Evolutionary conservation across 1,284 basidiomycete genomes (phyloP).

Genomic region (Apiotrichum mycotoxinovorans): DNA sequence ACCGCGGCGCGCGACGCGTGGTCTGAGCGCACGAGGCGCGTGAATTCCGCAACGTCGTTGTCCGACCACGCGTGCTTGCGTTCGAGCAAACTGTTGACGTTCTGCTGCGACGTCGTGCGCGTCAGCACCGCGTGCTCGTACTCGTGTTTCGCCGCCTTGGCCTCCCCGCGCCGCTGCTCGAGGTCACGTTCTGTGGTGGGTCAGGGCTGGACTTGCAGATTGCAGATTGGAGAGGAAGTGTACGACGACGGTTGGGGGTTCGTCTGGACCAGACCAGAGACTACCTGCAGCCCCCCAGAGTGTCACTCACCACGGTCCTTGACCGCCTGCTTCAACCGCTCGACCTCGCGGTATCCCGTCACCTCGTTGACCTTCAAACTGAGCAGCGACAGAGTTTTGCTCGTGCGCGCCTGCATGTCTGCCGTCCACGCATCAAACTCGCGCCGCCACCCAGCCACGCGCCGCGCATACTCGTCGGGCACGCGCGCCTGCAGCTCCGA

Average conservation of each 20-base stretch:
- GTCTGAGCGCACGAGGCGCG: slow-evolving; percentile 78
- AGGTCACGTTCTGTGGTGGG: slow-evolving; percentile 35
- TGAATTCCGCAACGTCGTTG: slow-evolving; percentile 75
- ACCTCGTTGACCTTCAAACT: slow-evolving; percentile 75
- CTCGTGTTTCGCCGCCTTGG: slow-evolving; percentile 66
- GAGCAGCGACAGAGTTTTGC: slow-evolving; percentile 62
- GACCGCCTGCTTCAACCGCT: slow-evolving; percentile 61
- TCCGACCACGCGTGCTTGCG: slow-evolving; percentile 79
- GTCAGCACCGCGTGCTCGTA: slow-evolving; percentile 70
- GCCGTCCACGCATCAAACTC: neutral
- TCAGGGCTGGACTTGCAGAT: no score
- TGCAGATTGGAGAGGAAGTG: no score
- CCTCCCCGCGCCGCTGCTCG: slow-evolving; percentile 56
- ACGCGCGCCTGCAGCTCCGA: neutral
- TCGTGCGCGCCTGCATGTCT: slow-evolving; percentile 25
- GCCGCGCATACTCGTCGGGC: slow-evolving; percentile 7
- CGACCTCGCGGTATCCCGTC: slow-evolving; percentile 87
- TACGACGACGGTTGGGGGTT: no score
- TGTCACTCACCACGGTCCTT: slow-evolving; percentile 15
- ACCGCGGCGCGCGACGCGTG: slow-evolving; percentile 78
- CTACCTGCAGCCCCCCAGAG: no score
- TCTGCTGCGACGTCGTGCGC: slow-evolving; percentile 75
- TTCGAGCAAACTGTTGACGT: slow-evolving; percentile 85
- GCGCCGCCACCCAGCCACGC: neutral
- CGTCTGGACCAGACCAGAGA: no score